Conservation (phyloP, 306 rosid genomes). For the Gynostemma pentaphyllum region DNA sequence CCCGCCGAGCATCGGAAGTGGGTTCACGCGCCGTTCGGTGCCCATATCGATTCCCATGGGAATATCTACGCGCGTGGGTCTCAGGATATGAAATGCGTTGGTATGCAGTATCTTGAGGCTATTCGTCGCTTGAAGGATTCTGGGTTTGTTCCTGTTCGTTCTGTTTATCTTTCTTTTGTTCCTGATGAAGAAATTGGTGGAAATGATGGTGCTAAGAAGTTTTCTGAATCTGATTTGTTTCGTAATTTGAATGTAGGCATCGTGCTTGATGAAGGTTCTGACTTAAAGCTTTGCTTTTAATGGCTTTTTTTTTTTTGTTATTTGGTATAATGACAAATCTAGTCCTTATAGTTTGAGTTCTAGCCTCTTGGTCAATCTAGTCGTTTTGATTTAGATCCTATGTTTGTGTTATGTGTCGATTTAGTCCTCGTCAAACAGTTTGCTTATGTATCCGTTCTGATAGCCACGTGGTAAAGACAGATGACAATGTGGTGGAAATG, state of each 20-base stretch:
- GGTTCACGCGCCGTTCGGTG: constrained; percentile 59
- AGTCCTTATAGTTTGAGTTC: too few species aligned
- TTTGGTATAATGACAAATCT: too few species aligned
- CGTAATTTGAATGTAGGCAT: constrained; percentile 51
- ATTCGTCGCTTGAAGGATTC: constrained; percentile 43
- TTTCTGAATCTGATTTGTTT: constrained; percentile 41
- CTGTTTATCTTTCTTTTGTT: constrained; percentile 51
- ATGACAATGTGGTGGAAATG: too few species aligned
- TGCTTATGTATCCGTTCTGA: too few species aligned
- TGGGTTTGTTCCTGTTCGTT: constrained; percentile 42
- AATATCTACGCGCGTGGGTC: constrained; percentile 71
- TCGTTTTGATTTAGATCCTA: too few species aligned
- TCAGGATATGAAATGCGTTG: constrained; percentile 93
- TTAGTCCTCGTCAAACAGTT: too few species aligned
- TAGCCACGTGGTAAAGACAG: too few species aligned
- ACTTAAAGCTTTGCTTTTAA: too few species aligned
- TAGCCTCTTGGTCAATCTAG: too few species aligned
- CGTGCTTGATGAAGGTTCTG: constrained; percentile 85
- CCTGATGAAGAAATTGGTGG: constrained; percentile 97
- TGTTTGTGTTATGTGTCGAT: too few species aligned
- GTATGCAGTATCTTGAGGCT: constrained; percentile 88
- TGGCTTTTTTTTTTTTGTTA: background rate
- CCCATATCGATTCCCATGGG: constrained; percentile 45
- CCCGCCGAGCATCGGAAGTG: constrained; percentile 60
- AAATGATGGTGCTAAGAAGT: constrained; percentile 47